phyloP scores from a whole-genome alignment of 2,329 filamentous ascomycete genomes.

The Apiospora malaysiana region DNA sequence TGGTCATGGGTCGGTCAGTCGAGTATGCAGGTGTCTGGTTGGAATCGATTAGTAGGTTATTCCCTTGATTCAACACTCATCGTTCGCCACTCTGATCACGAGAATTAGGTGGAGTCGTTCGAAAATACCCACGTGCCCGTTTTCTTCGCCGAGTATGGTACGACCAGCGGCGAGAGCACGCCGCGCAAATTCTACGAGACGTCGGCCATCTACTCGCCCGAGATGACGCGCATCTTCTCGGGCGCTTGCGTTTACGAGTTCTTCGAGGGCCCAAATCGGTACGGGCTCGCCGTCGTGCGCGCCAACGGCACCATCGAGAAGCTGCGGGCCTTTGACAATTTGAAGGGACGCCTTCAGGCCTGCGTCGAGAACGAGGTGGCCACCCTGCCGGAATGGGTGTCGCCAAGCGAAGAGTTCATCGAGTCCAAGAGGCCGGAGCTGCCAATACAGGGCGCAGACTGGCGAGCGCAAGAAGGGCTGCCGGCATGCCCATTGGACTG shows the following conservation, averaged over 20 bases:
- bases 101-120: conserved; percentile 24
- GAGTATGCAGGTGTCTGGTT: conserved; percentile 23
- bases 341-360: conserved; percentile 21
- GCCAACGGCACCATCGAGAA: conserved; percentile 18
- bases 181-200: conserved; percentile 65
- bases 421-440: conserved; percentile 22
- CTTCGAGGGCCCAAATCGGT: conserved; percentile 55
- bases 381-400: background rate
- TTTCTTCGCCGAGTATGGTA: conserved; percentile 65
- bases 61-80: background rate
- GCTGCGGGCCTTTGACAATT: conserved; percentile 26
- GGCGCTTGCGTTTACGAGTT: conserved; percentile 69
- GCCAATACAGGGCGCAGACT: conserved; percentile 11
- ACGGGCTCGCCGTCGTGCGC: conserved; percentile 47
- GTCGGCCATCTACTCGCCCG: conserved; percentile 57
- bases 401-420: background rate
- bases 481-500: conserved; percentile 31
- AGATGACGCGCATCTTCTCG: conserved; percentile 60
- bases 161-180: conserved; percentile 67
- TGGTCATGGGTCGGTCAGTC: conserved; percentile 25
- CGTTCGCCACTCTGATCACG: background rate
- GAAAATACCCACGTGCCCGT: conserved; percentile 43
- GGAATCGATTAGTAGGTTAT: conserved; percentile 22
- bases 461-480: conserved; percentile 7
- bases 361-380: background rate